Evolutionary conservation across 148 eudicot species (phyloP), one percentile per base, ranked within the genome.

Genomic region (Salicornia ramosissima): DNA sequence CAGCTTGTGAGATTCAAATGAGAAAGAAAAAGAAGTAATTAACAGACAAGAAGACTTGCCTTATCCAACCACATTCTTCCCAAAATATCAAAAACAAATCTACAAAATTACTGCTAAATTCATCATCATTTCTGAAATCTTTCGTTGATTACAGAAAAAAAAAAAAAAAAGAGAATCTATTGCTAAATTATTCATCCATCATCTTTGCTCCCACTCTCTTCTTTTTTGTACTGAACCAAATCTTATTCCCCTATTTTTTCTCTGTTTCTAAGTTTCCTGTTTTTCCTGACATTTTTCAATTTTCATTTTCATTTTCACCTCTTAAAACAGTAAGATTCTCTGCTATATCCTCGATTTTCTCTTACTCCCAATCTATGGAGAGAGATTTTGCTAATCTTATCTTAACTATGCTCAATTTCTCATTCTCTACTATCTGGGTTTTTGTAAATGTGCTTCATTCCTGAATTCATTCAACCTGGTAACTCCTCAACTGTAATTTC

Each of bases 41-140:
- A 2, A 3, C 61, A 13, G 34, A 13, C 34, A 56, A 14, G n/a
- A n/a, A 56, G 5, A 56, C 6, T 2, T 61, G 28, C 11, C 45
- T 34, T 61, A 59, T 59, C 64, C 64, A 19, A 34, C 13, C 25
- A 59, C 64, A 59, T 6, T n/a, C 4, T 36, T 21, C 65, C 46
- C 47, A 36, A 61, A 61, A 61, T 61, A 61, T 12, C 47, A 61
- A 34, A 34, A 36, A 61, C 47, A 61, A 36, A 39, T 36, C 65
- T 9, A 61, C 33, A 61, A 34, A 19, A 10, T 33, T 11, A 36
- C 40, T 36, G 40, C 40, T 36, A 3, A 36, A 36, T 36, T 3
- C 40, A 36, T 36, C 40, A 8, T 36, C n/a, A n/a, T n/a, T n/a
- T n/a, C n/a, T n/a, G n/a, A n/a, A n/a, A 36, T 36, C 40, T 36